Evolutionary conservation across 192 early-diverging fungal genomes (phyloP).

Genomic region (Gigaspora rosea): DNA sequence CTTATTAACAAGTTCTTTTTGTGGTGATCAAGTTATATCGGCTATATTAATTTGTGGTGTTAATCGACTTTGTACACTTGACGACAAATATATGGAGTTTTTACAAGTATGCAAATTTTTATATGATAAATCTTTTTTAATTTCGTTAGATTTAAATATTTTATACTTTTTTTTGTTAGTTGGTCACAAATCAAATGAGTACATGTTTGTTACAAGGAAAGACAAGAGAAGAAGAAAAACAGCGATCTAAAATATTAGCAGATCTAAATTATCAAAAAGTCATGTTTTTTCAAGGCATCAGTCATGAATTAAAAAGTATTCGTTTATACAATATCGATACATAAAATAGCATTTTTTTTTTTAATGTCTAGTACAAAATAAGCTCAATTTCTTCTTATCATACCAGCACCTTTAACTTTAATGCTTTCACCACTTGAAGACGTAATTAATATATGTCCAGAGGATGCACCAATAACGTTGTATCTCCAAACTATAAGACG

Average conservation of each 20-base stretch:
- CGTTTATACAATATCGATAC: constrained; percentile 35
- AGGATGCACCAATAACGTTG: too few relatives aligned
- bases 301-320: background rate
- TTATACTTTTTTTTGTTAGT: constrained; percentile 4
- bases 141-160: too few relatives aligned
- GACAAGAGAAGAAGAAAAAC: constrained; percentile 42
- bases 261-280: too few relatives aligned
- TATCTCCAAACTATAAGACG: too few relatives aligned
- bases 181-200: constrained; percentile 38
- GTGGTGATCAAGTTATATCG: too few relatives aligned
- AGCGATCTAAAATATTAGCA: constrained; percentile 31
- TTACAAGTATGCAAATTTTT: constrained; percentile 21
- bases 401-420: too few relatives aligned
- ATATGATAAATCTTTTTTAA: background rate
- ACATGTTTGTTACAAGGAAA: constrained; percentile 39
- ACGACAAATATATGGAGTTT: constrained; percentile 6
- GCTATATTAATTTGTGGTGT: too few relatives aligned
- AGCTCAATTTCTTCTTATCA: constrained; percentile 36
- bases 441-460: too few relatives aligned
- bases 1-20: too few relatives aligned
- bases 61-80: too few relatives aligned
- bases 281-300: too few relatives aligned
- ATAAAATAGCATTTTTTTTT: constrained; percentile 45
- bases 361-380: constrained; percentile 47
- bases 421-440: too few relatives aligned